Percentiles rank a stretch among this genome's conserved stretches.
Evolutionary conservation across 1,139 yeast genomes (phyloP).

Genomic region (Suhomyces yuchorum): DNA sequence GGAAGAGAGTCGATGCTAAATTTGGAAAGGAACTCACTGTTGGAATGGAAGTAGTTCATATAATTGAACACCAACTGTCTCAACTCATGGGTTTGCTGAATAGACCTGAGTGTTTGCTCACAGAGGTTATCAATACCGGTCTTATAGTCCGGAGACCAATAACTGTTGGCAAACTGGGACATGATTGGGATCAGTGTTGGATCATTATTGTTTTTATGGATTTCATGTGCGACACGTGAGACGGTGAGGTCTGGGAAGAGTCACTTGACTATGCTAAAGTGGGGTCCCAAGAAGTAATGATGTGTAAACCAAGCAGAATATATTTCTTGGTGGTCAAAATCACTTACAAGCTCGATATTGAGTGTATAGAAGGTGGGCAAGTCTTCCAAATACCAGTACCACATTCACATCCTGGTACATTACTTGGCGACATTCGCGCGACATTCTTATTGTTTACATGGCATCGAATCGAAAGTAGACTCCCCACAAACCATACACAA

Average conservation of each 20-base stretch:
- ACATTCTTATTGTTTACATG: constrained; percentile 1
- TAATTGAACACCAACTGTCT: constrained; percentile 42
- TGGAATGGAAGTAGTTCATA: constrained; percentile 41
- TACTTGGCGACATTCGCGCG: background rate
- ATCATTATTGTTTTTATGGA: background rate
- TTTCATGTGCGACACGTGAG: constrained; percentile 1
- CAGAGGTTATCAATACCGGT: constrained; percentile 38
- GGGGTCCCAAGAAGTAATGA: background rate
- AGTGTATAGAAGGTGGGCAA: background rate
- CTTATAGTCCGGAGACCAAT: constrained; percentile 49
- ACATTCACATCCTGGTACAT: background rate
- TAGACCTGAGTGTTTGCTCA: constrained; percentile 35
- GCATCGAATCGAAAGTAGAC: background rate
- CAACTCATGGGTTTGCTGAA: constrained; percentile 46
- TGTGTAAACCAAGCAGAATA: background rate
- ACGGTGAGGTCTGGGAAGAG: background rate
- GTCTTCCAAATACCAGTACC: background rate
- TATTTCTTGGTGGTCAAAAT: background rate
- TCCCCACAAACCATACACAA: background rate
- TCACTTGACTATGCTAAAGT: background rate
- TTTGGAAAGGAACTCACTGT: constrained; percentile 37
- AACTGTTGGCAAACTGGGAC: constrained; percentile 33
- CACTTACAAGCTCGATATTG: background rate
- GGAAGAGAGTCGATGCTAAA: constrained; percentile 29
- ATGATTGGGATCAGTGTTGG: constrained; percentile 9